Base-by-base conservation (phyloP, 495 filamentous ascomycete genomes). In the Saxophila tyrrhenica region DNA sequence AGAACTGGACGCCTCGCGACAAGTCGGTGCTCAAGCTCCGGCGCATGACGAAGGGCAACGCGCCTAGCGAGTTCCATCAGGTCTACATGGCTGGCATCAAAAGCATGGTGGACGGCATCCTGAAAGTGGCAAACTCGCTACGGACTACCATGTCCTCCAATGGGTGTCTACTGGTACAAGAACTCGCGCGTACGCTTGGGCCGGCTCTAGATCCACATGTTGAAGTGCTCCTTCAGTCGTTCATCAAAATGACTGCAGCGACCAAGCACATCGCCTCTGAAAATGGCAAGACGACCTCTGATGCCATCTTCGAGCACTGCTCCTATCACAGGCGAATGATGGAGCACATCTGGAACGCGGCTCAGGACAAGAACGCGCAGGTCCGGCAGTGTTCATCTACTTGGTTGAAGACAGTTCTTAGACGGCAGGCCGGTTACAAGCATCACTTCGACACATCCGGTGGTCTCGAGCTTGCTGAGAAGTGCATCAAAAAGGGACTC, bases 211-310 rank as follows among this genome's bases (percentile, higher is more conserved):
- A 98, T 61, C 74, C 84, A 1, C 89, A 94, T 82, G 83, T 92
- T 20, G 92, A 98, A 62, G 78, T 95, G 16, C 73, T 96, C 8
- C 79, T 97, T 68, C 88, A 92, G 54, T 87, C 83, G 54, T 75
- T 95, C 56, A 80, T 95, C 69, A 95, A 95, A 64, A 78, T 95
- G 49, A 91, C 82, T 58, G 85, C 80, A 1, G 79, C 79, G 8
- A 89, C 88, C 15, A 97, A 97, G 69, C 94, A 95, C 67, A 92
- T 98, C 53, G 80, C 76, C 16, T 85, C 88, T 0, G 78, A 89
- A 56, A 80, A 84, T 55, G 89, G 85, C 32, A 88, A 94, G 66
- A 64, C 72, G 1, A 84, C 85, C 0, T 81, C 92, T 9, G 82
- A 88, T 56, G 76, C 75, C 16, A 80, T 97, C 53, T 77, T 98